These are phyloP conservation scores for Rhodotorula kratochvilovae DNA, from an alignment of 768 basidiomycete genomes.

Conservation along the genomic window DNA sequence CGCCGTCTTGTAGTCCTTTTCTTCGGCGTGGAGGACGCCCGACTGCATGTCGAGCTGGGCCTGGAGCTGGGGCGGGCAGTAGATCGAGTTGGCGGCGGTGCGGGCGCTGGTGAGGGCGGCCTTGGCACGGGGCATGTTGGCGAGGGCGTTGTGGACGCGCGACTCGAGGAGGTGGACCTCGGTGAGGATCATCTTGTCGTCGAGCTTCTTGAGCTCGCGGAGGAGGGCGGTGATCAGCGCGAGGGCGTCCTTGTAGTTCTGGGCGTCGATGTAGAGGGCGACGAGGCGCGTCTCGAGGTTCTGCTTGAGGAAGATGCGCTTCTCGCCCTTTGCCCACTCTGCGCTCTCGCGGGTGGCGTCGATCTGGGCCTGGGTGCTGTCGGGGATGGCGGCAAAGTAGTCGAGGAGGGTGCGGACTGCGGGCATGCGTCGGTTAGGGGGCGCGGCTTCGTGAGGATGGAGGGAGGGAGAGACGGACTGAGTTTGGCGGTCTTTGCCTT, in stretches of 20 bases:
- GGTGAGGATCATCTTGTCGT: slow-evolving; percentile 96
- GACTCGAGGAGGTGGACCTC: slow-evolving; percentile 94
- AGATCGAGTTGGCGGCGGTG: slow-evolving; percentile 91
- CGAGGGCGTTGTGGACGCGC: slow-evolving; percentile 79
- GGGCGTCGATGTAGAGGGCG: slow-evolving; percentile 64
- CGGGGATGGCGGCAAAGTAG: slow-evolving; percentile 74
- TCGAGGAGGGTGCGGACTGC: slow-evolving; percentile 88
- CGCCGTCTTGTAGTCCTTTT: slow-evolving; percentile 94
- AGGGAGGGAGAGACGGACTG: slow-evolving; percentile 56
- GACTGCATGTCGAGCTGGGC: slow-evolving; percentile 62
- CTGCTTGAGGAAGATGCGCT: slow-evolving; percentile 92
- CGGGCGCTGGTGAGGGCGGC: slow-evolving; percentile 83
- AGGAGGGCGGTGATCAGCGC: slow-evolving; percentile 78
- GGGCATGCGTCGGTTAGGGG: not conserved
- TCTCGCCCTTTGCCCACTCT: slow-evolving; percentile 83
- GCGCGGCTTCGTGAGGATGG: not conserved
- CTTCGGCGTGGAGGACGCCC: slow-evolving; percentile 87
- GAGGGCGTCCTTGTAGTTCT: slow-evolving; percentile 72
- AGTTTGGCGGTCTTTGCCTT: slow-evolving; percentile 97
- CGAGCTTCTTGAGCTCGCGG: slow-evolving; percentile 82
- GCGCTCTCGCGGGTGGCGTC: slow-evolving; percentile 83
- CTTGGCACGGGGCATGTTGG: slow-evolving; percentile 88
- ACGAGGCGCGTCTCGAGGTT: slow-evolving; percentile 84
- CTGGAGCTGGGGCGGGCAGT: slow-evolving; percentile 72
- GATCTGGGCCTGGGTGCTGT: slow-evolving; percentile 71